These are phyloP conservation scores for Cutaneotrichosporon daszewskae DNA, from an alignment of 1,284 basidiomycete genomes.

Conservation along the genomic window DNA sequence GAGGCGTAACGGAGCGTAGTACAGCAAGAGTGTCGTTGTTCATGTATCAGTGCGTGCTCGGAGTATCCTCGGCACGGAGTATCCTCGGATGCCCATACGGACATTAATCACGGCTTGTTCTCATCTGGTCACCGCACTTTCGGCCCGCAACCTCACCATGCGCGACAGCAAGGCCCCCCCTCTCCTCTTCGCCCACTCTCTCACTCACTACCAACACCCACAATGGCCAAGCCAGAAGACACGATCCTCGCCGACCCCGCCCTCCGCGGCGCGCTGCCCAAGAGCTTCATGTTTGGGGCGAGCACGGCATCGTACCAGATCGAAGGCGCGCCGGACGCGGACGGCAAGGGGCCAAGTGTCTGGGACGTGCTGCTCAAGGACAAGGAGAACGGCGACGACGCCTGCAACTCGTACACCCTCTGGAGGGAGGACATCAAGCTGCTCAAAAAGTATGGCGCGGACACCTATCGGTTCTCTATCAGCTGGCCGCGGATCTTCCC, in stretches of 20 bases:
- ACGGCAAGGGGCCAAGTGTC: slow-evolving; percentile 22
- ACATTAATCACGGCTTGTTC: too few relatives aligned
- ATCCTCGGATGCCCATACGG: too few relatives aligned
- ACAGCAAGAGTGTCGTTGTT: too few relatives aligned
- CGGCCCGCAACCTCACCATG: neutral
- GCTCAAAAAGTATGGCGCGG: slow-evolving; percentile 55
- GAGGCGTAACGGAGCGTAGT: too few relatives aligned
- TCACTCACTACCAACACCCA: neutral
- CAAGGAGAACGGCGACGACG: slow-evolving; percentile 18
- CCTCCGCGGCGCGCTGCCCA: slow-evolving; percentile 34
- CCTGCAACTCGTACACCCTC: slow-evolving; percentile 38
- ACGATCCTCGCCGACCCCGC: slow-evolving; percentile 12
- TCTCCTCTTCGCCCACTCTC: too few relatives aligned
- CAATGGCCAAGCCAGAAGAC: slow-evolving; percentile 2
- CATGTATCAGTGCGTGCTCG: too few relatives aligned
- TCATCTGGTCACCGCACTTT: too few relatives aligned
- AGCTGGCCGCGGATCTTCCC: slow-evolving; percentile 67
- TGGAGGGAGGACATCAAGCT: slow-evolving; percentile 65
- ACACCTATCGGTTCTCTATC: slow-evolving; percentile 59
- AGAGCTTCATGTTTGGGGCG: slow-evolving; percentile 65
- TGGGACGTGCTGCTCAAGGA: slow-evolving; percentile 50
- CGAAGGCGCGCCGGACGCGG: slow-evolving; percentile 42
- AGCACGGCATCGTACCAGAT: slow-evolving; percentile 52
- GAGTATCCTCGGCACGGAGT: too few relatives aligned
- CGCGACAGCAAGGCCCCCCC: neutral